Base-by-base conservation (phyloP, 306 rosid species). In the Parietaria judaica region DNA sequence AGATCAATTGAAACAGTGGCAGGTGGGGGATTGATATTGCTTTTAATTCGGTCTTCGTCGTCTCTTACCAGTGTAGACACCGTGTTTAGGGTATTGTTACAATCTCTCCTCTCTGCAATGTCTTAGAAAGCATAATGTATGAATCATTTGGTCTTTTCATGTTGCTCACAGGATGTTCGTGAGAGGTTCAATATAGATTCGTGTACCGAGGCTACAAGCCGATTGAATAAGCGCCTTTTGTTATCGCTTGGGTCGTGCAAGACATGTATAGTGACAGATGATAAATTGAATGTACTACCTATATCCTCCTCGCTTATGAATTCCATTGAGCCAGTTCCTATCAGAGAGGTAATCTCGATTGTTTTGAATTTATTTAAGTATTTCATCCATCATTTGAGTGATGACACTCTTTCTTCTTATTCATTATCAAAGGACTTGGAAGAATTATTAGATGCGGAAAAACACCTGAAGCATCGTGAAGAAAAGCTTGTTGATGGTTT, bases 101-200 rank as follows among this genome's bases (percentile, higher is more conserved):
- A 58, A 50, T 57, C 45, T 0, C 70, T 8, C 80, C 48, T 31
- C 6, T 34, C 16, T 48, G 11, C 38, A 36, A 14, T 56, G 15
- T 7, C 43, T 15, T 38, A n/a, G 39, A 58, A 10, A n/a, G n/a
- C n/a, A n/a, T n/a, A n/a, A n/a, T n/a, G n/a, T n/a, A n/a, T n/a
- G n/a, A n/a, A n/a, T n/a, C n/a, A n/a, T n/a, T n/a, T n/a, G n/a
- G n/a, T n/a, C n/a, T n/a, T n/a, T n/a, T n/a, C n/a, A n/a, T n/a
- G n/a, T n/a, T n/a, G n/a, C n/a, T n/a, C n/a, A n/a, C 86, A 92
- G 99, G 99, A 92, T 76, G 94, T 88, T 50, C 99, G 88, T 31
- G 90, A 84, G 37, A 83, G 99, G 64, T 92, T 84, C 77, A 85
- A 96, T 74, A 92, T 96, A 23, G 99, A 92, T 72, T 88, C 99